Percentiles rank a stretch among this genome's conserved stretches.
phyloP scores from a whole-genome alignment of 2,329 filamentous ascomycete species.

The Diaporthe amygdali region DNA sequence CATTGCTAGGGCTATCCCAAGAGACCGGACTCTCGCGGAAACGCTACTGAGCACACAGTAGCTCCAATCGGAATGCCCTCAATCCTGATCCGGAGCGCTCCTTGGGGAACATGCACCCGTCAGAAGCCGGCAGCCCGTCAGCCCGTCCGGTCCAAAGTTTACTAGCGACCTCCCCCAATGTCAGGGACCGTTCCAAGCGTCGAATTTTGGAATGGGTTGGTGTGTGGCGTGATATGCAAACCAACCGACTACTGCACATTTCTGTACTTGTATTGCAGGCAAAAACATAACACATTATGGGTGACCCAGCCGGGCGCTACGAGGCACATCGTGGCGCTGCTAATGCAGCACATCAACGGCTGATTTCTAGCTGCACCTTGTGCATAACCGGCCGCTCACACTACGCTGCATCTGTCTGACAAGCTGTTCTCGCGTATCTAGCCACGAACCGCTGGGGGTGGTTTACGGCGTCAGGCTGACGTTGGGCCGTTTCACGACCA shows the following conservation, averaged over 20 bases:
- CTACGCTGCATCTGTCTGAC: constrained; percentile 8
- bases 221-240: not conserved
- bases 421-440: constrained; percentile 11
- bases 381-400: constrained; percentile 11
- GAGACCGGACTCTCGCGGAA: not conserved
- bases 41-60: not conserved
- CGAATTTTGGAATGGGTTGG: not conserved
- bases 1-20: constrained; percentile 8
- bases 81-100: not conserved
- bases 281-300: not conserved
- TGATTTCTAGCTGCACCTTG: not conserved
- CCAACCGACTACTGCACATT: not conserved
- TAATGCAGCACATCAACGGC: constrained; percentile 14
- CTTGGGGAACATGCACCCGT: not conserved
- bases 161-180: not conserved
- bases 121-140: not conserved
- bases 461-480: constrained; percentile 2
- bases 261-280: not conserved
- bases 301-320: not conserved
- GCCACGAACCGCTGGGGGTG: constrained; percentile 11
- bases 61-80: constrained; percentile 15
- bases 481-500: constrained; percentile 5
- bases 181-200: not conserved
- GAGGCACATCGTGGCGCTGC: constrained; percentile 2
- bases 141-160: not conserved